Percentiles rank a stretch among this genome's conserved stretches.
Conservation (phyloP, 192 early-diverging fungal species). For the Mycoemilia scoparia region DNA sequence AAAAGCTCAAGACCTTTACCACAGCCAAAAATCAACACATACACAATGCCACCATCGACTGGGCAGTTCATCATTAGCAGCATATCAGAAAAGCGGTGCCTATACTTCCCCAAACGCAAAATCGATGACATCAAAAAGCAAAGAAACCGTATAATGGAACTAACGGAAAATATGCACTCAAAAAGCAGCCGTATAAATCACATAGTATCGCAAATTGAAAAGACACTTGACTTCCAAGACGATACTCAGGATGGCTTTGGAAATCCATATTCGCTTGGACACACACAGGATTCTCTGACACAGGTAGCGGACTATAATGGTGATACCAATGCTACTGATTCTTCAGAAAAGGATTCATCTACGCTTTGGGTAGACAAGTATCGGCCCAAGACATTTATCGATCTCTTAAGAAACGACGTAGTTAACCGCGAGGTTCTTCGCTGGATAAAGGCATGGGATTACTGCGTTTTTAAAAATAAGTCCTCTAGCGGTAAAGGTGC, state of each 20-base stretch:
- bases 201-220: constrained; percentile 16
- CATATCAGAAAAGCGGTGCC: constrained; percentile 6
- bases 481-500: constrained; percentile 3
- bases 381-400: constrained; percentile 55
- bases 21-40: too few species aligned
- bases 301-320: constrained; percentile 1
- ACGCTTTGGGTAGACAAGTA: constrained; percentile 86
- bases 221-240: constrained; percentile 9
- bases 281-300: not conserved
- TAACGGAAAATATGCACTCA: constrained; percentile 4
- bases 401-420: constrained; percentile 81
- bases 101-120: constrained; percentile 13
- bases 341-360: constrained; percentile 10
- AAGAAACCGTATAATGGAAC: constrained; percentile 3
- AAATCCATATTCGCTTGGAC: constrained; percentile 1
- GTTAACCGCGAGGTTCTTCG: constrained; percentile 72
- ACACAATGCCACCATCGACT: constrained; percentile 14
- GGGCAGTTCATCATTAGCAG: constrained; percentile 20
- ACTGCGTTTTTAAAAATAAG: constrained; percentile 66
- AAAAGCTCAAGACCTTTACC: too few species aligned
- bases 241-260: constrained; percentile 1
- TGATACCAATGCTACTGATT: constrained; percentile 15
- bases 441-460: constrained; percentile 97
- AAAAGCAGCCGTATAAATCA: constrained; percentile 11
- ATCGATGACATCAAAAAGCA: constrained; percentile 6